These are phyloP conservation scores for Acanthamoeba quina DNA, from an alignment of 208 protist species.

Conservation along the genomic window DNA sequence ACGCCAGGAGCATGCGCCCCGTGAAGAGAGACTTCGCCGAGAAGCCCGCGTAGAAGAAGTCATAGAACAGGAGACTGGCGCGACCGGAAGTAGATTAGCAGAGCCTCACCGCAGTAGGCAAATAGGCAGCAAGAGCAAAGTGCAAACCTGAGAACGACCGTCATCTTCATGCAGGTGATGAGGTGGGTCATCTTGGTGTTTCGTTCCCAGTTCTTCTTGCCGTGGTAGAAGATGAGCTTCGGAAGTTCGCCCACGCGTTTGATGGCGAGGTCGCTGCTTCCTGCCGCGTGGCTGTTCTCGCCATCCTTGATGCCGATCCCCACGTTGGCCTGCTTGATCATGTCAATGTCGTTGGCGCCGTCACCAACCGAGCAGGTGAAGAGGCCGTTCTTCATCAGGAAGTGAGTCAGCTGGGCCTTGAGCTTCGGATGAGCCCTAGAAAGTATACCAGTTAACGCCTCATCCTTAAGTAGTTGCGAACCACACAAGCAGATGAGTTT, in stretches of 20 bases:
- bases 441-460: neutral
- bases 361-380: conserved; percentile 71
- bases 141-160: conserved; percentile 58
- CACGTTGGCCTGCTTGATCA: conserved; percentile 74
- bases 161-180: conserved; percentile 77
- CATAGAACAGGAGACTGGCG: conserved; percentile 63
- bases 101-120: neutral
- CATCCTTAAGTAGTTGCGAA: neutral
- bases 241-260: conserved; percentile 69
- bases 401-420: conserved; percentile 68
- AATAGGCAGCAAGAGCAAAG: neutral
- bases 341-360: conserved; percentile 75
- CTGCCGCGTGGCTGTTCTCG: conserved; percentile 67
- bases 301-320: conserved; percentile 74
- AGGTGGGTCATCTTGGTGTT: conserved; percentile 74
- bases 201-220: conserved; percentile 72
- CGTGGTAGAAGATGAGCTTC: conserved; percentile 69
- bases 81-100: neutral
- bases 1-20: conserved; percentile 67
- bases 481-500: neutral
- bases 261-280: conserved; percentile 73
- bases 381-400: conserved; percentile 74
- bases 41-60: conserved; percentile 61
- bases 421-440: conserved; percentile 64
- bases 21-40: conserved; percentile 54